These are phyloP conservation scores for Cordyceps militaris DNA, from an alignment of 2,329 filamentous ascomycete species.

Conservation along the genomic window DNA sequence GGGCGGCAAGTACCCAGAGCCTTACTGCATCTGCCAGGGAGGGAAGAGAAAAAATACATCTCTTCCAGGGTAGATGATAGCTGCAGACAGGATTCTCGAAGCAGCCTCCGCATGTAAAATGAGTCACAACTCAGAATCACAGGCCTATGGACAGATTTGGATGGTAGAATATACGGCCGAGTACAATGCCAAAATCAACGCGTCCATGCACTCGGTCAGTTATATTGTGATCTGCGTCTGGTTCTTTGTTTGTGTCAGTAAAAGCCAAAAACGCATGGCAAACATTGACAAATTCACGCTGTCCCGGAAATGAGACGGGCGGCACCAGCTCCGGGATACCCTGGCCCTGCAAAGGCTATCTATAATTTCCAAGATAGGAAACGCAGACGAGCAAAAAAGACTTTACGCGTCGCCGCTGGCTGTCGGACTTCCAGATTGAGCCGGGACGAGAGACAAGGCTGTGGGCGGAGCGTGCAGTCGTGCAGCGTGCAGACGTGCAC, in stretches of 20 bases:
- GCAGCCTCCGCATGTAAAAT: neutral
- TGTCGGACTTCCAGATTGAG: neutral
- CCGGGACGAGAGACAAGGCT: neutral
- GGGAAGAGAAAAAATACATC: neutral
- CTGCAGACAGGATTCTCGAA: neutral
- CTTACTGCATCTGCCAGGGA: neutral
- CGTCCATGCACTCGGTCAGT: neutral
- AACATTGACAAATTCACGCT: neutral
- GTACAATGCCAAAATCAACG: neutral
- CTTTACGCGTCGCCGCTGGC: neutral
- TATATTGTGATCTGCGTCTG: neutral
- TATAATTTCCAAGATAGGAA: neutral
- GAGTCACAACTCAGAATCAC: neutral
- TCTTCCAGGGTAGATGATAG: neutral
- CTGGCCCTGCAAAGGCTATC: neutral
- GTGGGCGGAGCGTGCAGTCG: neutral
- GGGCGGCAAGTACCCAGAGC: neutral
- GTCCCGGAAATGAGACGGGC: neutral
- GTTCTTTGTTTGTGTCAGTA: neutral
- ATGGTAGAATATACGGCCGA: neutral
- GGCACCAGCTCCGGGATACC: neutral
- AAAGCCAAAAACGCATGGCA: neutral
- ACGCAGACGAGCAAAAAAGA: neutral
- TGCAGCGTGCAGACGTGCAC: neutral
- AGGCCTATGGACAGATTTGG: neutral